Base-by-base conservation (phyloP, 148 eudicot species). In the Spergularia bocconei region DNA sequence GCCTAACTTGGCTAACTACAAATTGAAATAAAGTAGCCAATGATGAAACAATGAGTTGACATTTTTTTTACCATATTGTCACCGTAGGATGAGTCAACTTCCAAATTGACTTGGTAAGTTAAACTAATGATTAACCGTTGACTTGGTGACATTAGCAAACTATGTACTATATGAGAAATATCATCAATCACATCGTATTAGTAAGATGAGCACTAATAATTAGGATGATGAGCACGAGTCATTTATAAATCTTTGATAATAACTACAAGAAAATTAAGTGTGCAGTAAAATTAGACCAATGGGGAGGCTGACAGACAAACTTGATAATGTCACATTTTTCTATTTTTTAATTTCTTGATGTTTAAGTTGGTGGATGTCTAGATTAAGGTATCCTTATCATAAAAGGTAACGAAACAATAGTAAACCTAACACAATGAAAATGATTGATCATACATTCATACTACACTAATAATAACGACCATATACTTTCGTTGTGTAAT, bases 11-110 rank as follows among this genome's bases (percentile, higher is more conserved):
- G 53, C 51, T 47, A 29, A 12, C 69, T 36, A 77, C 69, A 69
- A 77, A 60, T 60, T 54, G 48, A 8, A 25, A 29, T 29, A 29
- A 44, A 44, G 8, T 6, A 52, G 59, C 41, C 61, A 60, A 59
- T 76, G 73, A 61, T 58, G 19, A 48, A 5, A 14, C 44, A 16
- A 59, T 58, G 6, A 57, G 57, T 78, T 72, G 80, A 78, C 76
- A 29, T 2, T 29, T 29, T 75, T 41, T 67, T 53, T 70, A 19
- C 33, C 48, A 9, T 29, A 72, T 52, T n/a, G 57, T 70, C 78
- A 62, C 58, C 57, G 36, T 15, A 19, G 15, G 67, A 76, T 71
- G 83, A 75, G 83, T 80, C 83, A 80, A 80, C 67, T 48, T 33
- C 61, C 76, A 80, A 80, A 62, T 80, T 75, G 83, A 80, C 79